A percentile compares a stretch with the other conserved stretches of the same genome.
phyloP scores from a whole-genome alignment of 2,329 filamentous ascomycete species.

The Aspergillus proliferans region DNA sequence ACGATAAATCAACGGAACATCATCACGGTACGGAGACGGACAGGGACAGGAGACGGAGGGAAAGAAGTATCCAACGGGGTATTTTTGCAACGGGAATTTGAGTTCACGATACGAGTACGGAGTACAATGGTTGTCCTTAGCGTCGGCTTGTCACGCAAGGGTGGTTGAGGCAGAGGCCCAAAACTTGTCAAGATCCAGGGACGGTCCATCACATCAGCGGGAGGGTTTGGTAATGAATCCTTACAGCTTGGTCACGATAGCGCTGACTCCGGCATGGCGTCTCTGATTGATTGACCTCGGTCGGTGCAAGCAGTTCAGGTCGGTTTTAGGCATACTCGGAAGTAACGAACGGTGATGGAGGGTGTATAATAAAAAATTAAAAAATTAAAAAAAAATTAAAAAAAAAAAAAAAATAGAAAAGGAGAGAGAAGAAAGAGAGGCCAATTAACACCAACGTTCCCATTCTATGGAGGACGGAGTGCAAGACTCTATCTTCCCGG shows the following conservation, averaged over 20 bases:
- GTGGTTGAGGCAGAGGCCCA: conserved; percentile 6
- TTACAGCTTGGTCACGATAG: background rate
- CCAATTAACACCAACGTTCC: background rate
- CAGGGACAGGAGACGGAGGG: too few relatives aligned
- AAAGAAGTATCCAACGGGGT: too few relatives aligned
- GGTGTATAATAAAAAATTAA: background rate
- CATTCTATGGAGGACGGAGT: background rate
- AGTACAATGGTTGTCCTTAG: too few relatives aligned
- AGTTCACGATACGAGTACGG: too few relatives aligned
- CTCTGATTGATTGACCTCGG: background rate
- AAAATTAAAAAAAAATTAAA: background rate
- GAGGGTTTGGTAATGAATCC: background rate
- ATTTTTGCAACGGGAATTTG: too few relatives aligned
- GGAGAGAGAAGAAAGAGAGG: too few relatives aligned
- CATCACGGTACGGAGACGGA: too few relatives aligned
- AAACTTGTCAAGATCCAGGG: conserved; percentile 8
- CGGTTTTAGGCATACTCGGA: background rate
- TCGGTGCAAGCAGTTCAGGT: background rate
- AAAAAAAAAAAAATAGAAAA: too few relatives aligned
- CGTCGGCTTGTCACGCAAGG: conserved; percentile 13
- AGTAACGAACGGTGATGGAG: background rate
- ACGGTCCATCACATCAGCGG: background rate
- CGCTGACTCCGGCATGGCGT: too few relatives aligned
- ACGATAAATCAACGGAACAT: too few relatives aligned
- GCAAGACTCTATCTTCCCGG: background rate